Evolutionary conservation across 805 yeast genomes (phyloP).

Genomic region (Candida insectorum): DNA sequence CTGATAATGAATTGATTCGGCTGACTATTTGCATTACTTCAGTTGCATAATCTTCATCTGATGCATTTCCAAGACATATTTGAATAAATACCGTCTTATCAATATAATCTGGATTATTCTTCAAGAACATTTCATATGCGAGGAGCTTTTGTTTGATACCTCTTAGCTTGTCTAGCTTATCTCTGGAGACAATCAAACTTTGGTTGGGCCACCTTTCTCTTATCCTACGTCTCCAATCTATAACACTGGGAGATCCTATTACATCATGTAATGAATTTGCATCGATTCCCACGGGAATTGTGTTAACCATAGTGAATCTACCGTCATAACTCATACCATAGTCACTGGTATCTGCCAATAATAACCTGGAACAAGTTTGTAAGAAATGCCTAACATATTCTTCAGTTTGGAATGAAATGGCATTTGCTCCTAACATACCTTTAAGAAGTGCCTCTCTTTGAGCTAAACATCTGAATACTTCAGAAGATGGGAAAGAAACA

Average conservation of each 20-base stretch:
- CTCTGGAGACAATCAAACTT: slow-evolving; percentile 77
- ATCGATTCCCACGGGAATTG: slow-evolving; percentile 79
- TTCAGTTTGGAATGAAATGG: slow-evolving; percentile 83
- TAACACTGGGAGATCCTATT: slow-evolving; percentile 48
- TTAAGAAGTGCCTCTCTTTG: slow-evolving; percentile 71
- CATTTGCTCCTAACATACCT: slow-evolving; percentile 88
- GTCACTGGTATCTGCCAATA: slow-evolving; percentile 77
- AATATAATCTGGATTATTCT: slow-evolving; percentile 66
- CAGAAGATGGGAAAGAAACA: slow-evolving; percentile 92
- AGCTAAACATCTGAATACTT: slow-evolving; percentile 91
- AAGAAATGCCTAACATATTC: slow-evolving; percentile 93
- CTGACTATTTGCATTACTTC: slow-evolving; percentile 77
- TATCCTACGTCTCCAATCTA: slow-evolving; percentile 65
- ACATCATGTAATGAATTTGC: slow-evolving; percentile 50
- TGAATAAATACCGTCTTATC: slow-evolving; percentile 75
- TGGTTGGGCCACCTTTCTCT: slow-evolving; percentile 75
- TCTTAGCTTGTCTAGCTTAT: slow-evolving; percentile 80
- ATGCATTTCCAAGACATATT: slow-evolving; percentile 59
- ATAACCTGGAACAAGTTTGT: slow-evolving; percentile 81
- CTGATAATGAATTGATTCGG: slow-evolving; percentile 75
- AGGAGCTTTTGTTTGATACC: slow-evolving; percentile 85
- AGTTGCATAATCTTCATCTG: slow-evolving; percentile 63
- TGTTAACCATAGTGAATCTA: slow-evolving; percentile 50
- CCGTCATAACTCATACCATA: slow-evolving; percentile 60
- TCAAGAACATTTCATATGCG: slow-evolving; percentile 80